Base-by-base conservation (phyloP, 2,329 filamentous ascomycete genomes). In the Sporothrix luriei region DNA sequence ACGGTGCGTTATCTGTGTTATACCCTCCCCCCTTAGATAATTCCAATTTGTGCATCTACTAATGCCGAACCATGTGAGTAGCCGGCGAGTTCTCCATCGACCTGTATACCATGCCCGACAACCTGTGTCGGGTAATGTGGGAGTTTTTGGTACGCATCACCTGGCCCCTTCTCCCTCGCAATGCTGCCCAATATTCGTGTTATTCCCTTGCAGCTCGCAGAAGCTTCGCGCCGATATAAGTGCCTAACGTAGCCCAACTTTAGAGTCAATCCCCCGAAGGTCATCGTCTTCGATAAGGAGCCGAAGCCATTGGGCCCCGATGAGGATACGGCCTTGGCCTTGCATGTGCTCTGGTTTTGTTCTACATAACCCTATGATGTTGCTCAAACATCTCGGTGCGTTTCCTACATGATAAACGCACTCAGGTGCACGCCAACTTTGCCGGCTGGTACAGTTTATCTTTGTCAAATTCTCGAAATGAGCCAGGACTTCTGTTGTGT, bases 11-110 rank as follows among this genome's bases (percentile, higher is more conserved):
- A n/a, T 24, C 66, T 14, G 55, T 69, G 38, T 71, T 68, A 70
- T 52, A 54, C 16, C 5, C 43, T 33, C 19, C 11, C 21, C 33
- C 9, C 26, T 46, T 68, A 76, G 24, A 4, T 78, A 79, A 16
- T 52, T 26, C 11, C 51, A 19, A 4, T 40, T 33, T 40, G 9
- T 43, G 9, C 19, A 4, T 4, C 16, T 57, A 13, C 51, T 59
- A 76, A 80, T 76, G 78, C 33, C n/a, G 19, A 10, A 9, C 16
- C n/a, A 14, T 14, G 19, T 13, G 57, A 10, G 29, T 48, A 85
- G 93, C 94, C 77, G 95, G 95, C 77, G 95, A 99, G 82, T 99
- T 99, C 82, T 95, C 97, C 72, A 94, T 99, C 75, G 95, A 99
- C 77, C 86, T 99, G 70, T 98, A 97, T 82, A 98, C 95, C n/a